Evolutionary conservation across 768 basidiomycete genomes (phyloP).

Genomic region (Suillus variegatus): DNA sequence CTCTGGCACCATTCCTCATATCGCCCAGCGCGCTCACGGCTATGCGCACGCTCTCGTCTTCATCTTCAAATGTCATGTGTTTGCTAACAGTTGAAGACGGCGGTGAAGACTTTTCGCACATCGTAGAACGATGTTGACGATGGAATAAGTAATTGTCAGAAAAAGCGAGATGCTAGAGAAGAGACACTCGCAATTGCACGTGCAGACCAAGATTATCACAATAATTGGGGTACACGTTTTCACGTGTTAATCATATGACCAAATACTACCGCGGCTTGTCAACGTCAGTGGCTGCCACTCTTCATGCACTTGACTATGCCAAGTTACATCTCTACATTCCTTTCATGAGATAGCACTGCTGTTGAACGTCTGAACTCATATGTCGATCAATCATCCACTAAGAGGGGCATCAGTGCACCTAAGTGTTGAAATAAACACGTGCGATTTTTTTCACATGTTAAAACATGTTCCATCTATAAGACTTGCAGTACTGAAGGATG

Average conservation of each 20-base stretch:
- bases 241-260: slow-evolving; percentile 23
- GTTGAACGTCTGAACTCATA: not conserved
- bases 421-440: not conserved
- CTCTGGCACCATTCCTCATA: slow-evolving; percentile 58
- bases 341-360: not conserved
- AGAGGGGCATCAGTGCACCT: no score
- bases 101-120: slow-evolving; percentile 16
- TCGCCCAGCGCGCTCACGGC: slow-evolving; percentile 76
- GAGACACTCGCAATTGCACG: slow-evolving; percentile 5
- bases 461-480: not conserved
- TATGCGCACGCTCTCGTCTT: slow-evolving; percentile 79
- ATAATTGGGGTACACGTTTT: slow-evolving; percentile 14
- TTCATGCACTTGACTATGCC: no score
- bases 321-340: not conserved
- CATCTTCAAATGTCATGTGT: slow-evolving; percentile 39
- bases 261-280: slow-evolving; percentile 7
- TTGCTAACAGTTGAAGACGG: slow-evolving; percentile 15
- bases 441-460: not conserved
- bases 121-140: slow-evolving; percentile 12
- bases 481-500: not conserved
- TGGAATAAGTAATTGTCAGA: slow-evolving; percentile 1
- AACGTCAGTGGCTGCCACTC: not conserved
- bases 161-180: not conserved
- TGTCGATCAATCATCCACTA: not conserved
- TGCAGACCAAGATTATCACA: slow-evolving; percentile 9